A percentile compares a stretch with the other conserved stretches of the same genome.
These are phyloP conservation scores for Cicer bijugum DNA, from an alignment of 306 rosid species.

Conservation along the genomic window DNA sequence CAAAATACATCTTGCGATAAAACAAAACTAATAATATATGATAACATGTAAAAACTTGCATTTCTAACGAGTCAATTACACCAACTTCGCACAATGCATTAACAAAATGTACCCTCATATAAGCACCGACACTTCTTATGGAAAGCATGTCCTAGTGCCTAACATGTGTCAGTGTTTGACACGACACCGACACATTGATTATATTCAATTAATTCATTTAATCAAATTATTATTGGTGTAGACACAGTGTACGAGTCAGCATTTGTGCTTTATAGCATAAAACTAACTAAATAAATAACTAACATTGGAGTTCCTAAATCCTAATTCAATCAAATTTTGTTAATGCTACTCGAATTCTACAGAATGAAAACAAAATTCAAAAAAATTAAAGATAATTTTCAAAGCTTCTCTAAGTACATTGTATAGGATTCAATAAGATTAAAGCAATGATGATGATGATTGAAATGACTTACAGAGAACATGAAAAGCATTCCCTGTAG, in stretches of 20 bases:
- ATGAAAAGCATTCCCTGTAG: slow-evolving; percentile 89
- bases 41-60: slow-evolving; percentile 94
- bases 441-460: not conserved
- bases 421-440: not conserved
- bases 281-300: not conserved
- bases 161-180: no score
- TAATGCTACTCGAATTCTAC: slow-evolving; percentile 23
- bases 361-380: not conserved
- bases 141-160: no score
- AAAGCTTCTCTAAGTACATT: not conserved
- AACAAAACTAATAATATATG: slow-evolving; percentile 47
- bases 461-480: slow-evolving; percentile 75
- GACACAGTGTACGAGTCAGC: no score
- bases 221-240: no score
- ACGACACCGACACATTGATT: no score
- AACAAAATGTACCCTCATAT: not conserved
- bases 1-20: not conserved
- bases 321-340: not conserved
- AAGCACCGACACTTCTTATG: no score
- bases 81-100: slow-evolving; percentile 13
- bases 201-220: no score
- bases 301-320: slow-evolving; percentile 2
- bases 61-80: slow-evolving; percentile 48
- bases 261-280: no score
- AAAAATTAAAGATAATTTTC: not conserved